Percentiles rank a stretch among this genome's conserved stretches.
phyloP scores from a whole-genome alignment of 2,329 filamentous ascomycete genomes.

The Pleomassaria siparia region DNA sequence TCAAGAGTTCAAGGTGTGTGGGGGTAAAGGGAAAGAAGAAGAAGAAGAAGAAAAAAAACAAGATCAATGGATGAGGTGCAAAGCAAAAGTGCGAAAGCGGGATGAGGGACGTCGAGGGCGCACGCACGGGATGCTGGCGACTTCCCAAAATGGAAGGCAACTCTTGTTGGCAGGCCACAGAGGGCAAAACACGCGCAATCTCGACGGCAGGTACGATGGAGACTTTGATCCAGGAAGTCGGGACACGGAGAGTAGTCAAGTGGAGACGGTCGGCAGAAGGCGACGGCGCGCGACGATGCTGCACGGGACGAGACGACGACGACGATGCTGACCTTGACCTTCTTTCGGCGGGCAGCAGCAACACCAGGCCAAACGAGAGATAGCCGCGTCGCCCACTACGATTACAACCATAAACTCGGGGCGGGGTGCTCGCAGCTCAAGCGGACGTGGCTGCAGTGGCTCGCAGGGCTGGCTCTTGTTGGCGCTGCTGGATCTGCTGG shows the following conservation, averaged over 20 bases:
- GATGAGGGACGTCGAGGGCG: constrained; percentile 5
- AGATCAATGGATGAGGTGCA: no score
- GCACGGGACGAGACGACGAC: not conserved
- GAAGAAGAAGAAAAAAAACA: not conserved
- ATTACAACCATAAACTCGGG: constrained; percentile 24
- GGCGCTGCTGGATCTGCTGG: constrained; percentile 17
- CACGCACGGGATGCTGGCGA: constrained; percentile 7
- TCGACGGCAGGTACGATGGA: constrained; percentile 21
- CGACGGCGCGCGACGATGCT: not conserved
- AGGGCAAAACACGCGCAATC: constrained; percentile 19
- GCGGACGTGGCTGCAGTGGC: constrained; percentile 39
- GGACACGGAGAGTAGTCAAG: no score
- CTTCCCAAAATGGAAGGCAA: constrained; percentile 23
- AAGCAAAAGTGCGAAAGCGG: not conserved
- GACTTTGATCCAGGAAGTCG: constrained; percentile 8
- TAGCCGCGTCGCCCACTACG: constrained; percentile 21
- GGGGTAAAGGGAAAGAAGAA: no score
- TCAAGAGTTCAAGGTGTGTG: not conserved
- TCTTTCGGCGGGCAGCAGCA: constrained; percentile 29
- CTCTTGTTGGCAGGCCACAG: constrained; percentile 9
- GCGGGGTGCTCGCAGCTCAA: constrained; percentile 23
- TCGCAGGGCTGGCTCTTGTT: constrained; percentile 20
- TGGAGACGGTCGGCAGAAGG: no score
- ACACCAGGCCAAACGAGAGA: constrained; percentile 30
- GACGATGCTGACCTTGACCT: constrained; percentile 16